A percentile compares a stretch with the other conserved stretches of the same genome.
These are phyloP conservation scores for Colletotrichum siamense DNA, from an alignment of 2,329 filamentous ascomycete genomes.

Conservation along the genomic window DNA sequence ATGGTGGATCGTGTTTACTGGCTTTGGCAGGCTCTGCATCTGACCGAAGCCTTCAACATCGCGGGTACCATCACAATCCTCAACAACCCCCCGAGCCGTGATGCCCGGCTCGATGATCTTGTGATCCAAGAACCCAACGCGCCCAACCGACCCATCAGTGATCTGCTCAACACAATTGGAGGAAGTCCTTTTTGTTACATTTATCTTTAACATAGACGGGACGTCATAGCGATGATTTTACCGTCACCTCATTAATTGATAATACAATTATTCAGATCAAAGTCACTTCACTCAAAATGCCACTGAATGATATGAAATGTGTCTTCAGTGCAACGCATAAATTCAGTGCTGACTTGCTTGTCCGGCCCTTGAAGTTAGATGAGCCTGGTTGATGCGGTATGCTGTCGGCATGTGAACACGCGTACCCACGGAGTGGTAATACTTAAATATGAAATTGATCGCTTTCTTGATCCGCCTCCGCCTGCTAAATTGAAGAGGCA, in stretches of 20 bases:
- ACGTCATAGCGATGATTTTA: neutral
- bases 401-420: neutral
- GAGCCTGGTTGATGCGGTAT: neutral
- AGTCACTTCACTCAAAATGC: neutral
- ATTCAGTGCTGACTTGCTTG: neutral
- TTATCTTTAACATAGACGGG: constrained; percentile 22
- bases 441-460: neutral
- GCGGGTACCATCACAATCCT: constrained; percentile 24
- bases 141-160: constrained; percentile 31
- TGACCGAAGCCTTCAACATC: constrained; percentile 16
- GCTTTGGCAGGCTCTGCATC: constrained; percentile 30
- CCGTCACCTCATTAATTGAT: neutral
- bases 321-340: neutral
- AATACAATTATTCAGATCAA: neutral
- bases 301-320: neutral
- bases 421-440: neutral
- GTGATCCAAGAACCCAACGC: constrained; percentile 31
- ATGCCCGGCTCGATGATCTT: constrained; percentile 26
- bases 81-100: constrained; percentile 24
- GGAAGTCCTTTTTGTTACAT: constrained; percentile 40
- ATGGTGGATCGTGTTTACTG: constrained; percentile 31
- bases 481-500: neutral
- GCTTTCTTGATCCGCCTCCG: neutral
- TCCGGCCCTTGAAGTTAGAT: neutral
- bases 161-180: constrained; percentile 34